Base-by-base conservation (phyloP, 257 asterid genomes). In the Solanum tarapatanum region DNA sequence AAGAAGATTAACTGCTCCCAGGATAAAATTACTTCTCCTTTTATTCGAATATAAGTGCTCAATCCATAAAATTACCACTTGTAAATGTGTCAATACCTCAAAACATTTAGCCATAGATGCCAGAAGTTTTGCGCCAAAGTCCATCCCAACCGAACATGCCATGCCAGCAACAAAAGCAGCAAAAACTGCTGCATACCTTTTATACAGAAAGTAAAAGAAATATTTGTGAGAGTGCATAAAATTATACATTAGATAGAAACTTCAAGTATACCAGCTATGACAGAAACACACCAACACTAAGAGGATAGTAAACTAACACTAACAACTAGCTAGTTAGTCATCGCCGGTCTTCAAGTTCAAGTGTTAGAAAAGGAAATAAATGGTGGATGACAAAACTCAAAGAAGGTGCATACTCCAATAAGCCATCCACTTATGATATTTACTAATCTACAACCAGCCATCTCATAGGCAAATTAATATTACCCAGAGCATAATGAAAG, bases 81-180 rank as follows among this genome's bases (percentile, higher is more conserved):
- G 79, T 58, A 32, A 79, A 43, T 33, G 74, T 69, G 87, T 62
- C 83, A 92, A 85, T 83, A 97, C 99, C 99, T 96, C 98, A 87
- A 94, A 97, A 86, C 92, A 89, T 87, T 92, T 91, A 82, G 99
- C 99, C 83, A 96, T 91, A 75, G 94, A 87, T 73, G 96, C 95
- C 89, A 97, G 95, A 91, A 96, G 94, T 89, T 97, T 94, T 88
- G 98, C 99, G 89, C 99, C 98, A 88, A 97, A 94, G 90, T 95
- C 99, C 69, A 96, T 91, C 87, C 99, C 99, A 90, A 94, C 97
- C 89, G 58, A 90, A 88, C 98, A 93, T 86, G 99, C 91, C 98
- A 94, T 93, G 86, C 99, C 99, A 89, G 98, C 96, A 90, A 92
- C 98, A 93, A 94, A 97, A 82, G 98, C 97, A 62, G 96, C 97